Percentiles rank a stretch among this genome's conserved stretches.
Conservation (phyloP, 2,329 filamentous ascomycete genomes). For the Rosellinia necatrix region DNA sequence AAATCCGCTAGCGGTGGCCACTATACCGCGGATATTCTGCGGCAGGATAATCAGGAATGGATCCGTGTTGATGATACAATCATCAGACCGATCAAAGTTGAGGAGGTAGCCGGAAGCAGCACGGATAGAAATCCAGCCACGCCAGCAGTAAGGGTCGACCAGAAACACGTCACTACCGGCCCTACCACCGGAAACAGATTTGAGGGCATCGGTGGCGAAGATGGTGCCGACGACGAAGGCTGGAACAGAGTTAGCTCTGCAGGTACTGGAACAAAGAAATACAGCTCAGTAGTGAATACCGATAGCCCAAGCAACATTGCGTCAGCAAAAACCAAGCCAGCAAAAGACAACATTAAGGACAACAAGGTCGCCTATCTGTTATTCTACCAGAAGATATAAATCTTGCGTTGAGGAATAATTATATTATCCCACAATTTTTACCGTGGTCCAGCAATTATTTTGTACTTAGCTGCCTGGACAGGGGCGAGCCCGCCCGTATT, state of each 20-base stretch:
- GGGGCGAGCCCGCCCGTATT: neutral
- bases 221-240: conserved; percentile 67
- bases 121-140: conserved; percentile 74
- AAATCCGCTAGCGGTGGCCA: conserved; percentile 96
- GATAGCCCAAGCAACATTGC: conserved; percentile 58
- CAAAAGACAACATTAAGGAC: conserved; percentile 74
- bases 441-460: neutral
- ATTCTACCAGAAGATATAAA: conserved; percentile 82
- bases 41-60: conserved; percentile 95
- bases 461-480: neutral
- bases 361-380: conserved; percentile 97
- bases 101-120: conserved; percentile 87
- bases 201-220: conserved; percentile 69
- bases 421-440: neutral
- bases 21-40: conserved; percentile 95
- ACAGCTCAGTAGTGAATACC: conserved; percentile 72
- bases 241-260: conserved; percentile 80
- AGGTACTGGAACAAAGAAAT: conserved; percentile 74
- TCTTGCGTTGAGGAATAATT: neutral
- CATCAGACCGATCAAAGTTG: conserved; percentile 80
- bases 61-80: conserved; percentile 93
- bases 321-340: conserved; percentile 60
- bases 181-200: conserved; percentile 70
- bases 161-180: conserved; percentile 51
- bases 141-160: conserved; percentile 66